A percentile compares a stretch with the other conserved stretches of the same genome.
Conservation (phyloP, 2,329 filamentous ascomycete species). For the Colletotrichum echinochloae region DNA sequence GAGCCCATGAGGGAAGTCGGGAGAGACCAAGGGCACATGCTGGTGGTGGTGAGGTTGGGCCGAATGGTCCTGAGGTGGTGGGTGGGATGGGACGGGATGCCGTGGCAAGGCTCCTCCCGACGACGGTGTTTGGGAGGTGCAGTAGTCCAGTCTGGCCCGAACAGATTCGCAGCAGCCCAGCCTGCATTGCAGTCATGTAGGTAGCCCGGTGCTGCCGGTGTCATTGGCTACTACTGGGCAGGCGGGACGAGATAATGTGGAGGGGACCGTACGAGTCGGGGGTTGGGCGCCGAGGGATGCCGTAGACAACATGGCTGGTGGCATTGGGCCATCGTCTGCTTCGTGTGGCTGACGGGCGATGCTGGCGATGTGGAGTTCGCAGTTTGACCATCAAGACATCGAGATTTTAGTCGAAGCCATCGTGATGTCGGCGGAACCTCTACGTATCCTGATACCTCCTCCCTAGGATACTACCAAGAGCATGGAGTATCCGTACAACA, state of each 20-base stretch:
- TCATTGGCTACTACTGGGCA: constrained; percentile 20
- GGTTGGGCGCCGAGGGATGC: constrained; percentile 32
- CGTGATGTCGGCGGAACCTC: constrained; percentile 22
- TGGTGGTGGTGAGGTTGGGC: constrained; percentile 26
- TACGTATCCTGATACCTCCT: constrained; percentile 10
- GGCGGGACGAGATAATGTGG: not conserved
- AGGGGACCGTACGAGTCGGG: constrained; percentile 10
- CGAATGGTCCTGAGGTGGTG: constrained; percentile 2
- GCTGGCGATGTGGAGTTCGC: constrained; percentile 5
- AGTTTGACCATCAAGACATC: constrained; percentile 6
- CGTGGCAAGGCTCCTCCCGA: constrained; percentile 39
- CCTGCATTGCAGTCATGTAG: not conserved
- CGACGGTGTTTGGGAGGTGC: constrained; percentile 31
- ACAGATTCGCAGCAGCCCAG: constrained; percentile 8
- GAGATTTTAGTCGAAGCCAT: constrained; percentile 25
- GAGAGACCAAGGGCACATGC: constrained; percentile 3
- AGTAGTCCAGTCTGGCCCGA: constrained; percentile 32
- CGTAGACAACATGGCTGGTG: constrained; percentile 26
- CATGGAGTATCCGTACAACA: not conserved
- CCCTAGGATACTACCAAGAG: constrained; percentile 7
- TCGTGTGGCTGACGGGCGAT: not conserved
- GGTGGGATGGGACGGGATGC: constrained; percentile 29
- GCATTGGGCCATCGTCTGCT: constrained; percentile 9
- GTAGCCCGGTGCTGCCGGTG: constrained; percentile 8
- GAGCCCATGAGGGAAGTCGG: constrained; percentile 4